Evolutionary conservation across 1,284 basidiomycete genomes (phyloP).

Genomic region (Taiwanofungus camphoratus): DNA sequence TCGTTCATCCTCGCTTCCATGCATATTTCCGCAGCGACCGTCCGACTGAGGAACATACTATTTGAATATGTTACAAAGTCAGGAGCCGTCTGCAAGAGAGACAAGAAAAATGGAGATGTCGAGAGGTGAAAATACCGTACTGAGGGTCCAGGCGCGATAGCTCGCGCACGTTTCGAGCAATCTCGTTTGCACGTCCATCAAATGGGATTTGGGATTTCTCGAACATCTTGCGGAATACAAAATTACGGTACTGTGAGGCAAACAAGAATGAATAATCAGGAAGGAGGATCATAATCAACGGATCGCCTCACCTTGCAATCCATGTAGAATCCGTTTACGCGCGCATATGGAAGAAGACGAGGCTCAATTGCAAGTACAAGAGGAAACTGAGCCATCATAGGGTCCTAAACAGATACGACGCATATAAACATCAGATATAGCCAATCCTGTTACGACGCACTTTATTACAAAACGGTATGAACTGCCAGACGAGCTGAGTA

Average conservation of each 20-base stretch:
- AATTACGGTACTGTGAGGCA: constrained; percentile 62
- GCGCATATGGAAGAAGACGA: constrained; percentile 62
- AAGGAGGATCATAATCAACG: constrained; percentile 5
- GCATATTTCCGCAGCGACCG: constrained; percentile 72
- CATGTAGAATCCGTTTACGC: constrained; percentile 67
- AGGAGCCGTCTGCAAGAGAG: constrained; percentile 11
- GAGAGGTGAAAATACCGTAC: constrained; percentile 34
- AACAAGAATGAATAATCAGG: constrained; percentile 7
- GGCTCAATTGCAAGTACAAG: constrained; percentile 71
- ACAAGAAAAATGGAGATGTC: background rate
- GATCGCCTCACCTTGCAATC: constrained; percentile 52
- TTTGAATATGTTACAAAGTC: constrained; percentile 4
- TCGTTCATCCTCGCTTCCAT: constrained; percentile 71
- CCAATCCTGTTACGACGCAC: constrained; percentile 29
- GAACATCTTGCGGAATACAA: constrained; percentile 78
- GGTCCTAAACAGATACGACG: constrained; percentile 43
- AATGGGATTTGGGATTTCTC: constrained; percentile 49
- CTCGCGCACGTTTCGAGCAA: constrained; percentile 61
- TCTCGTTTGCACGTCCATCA: constrained; percentile 52
- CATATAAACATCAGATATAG: constrained; percentile 11
- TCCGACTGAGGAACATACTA: constrained; percentile 75
- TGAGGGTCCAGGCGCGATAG: constrained; percentile 58
- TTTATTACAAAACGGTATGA: constrained; percentile 69
- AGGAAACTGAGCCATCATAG: constrained; percentile 69
- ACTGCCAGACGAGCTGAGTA: constrained; percentile 34